These are phyloP conservation scores for Penicillium oxalicum DNA, from an alignment of 2,329 filamentous ascomycete genomes.

Conservation along the genomic window DNA sequence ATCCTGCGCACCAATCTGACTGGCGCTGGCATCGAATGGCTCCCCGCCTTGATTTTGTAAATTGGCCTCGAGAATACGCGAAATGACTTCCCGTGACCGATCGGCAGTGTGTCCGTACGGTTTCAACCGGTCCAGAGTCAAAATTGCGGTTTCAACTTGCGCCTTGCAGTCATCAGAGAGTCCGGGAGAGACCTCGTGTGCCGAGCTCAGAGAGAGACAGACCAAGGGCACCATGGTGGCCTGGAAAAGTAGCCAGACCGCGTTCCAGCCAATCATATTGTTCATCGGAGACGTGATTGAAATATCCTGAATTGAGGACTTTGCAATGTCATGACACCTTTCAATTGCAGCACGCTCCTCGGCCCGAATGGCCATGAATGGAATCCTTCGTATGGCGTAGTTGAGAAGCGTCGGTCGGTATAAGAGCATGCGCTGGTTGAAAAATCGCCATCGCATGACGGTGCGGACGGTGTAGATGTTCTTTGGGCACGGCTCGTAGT, in stretches of 20 bases:
- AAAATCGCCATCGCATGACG: slow-evolving; percentile 74
- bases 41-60: slow-evolving; percentile 15
- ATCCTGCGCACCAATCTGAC: background rate
- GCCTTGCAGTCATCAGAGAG: slow-evolving; percentile 7
- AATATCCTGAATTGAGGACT: slow-evolving; percentile 65
- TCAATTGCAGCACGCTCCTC: slow-evolving; percentile 62
- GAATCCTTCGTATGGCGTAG: slow-evolving; percentile 48
- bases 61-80: slow-evolving; percentile 6
- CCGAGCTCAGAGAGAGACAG: slow-evolving; percentile 5
- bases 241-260: slow-evolving; percentile 72
- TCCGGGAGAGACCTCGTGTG: slow-evolving; percentile 1
- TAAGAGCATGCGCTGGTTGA: slow-evolving; percentile 67
- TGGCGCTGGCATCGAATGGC: background rate
- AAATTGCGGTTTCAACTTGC: slow-evolving; percentile 11
- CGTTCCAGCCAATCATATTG: slow-evolving; percentile 71
- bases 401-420: slow-evolving; percentile 65
- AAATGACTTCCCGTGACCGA: slow-evolving; percentile 10
- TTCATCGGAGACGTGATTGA: slow-evolving; percentile 61
- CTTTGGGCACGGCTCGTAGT: slow-evolving; percentile 60
- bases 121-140: slow-evolving; percentile 7
- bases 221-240: slow-evolving; percentile 66
- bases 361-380: slow-evolving; percentile 44
- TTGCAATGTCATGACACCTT: slow-evolving; percentile 62
- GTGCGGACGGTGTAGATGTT: slow-evolving; percentile 62
- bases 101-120: slow-evolving; percentile 10